Base-by-base conservation (phyloP, 768 basidiomycete genomes). In the Tricholoma matsutake region DNA sequence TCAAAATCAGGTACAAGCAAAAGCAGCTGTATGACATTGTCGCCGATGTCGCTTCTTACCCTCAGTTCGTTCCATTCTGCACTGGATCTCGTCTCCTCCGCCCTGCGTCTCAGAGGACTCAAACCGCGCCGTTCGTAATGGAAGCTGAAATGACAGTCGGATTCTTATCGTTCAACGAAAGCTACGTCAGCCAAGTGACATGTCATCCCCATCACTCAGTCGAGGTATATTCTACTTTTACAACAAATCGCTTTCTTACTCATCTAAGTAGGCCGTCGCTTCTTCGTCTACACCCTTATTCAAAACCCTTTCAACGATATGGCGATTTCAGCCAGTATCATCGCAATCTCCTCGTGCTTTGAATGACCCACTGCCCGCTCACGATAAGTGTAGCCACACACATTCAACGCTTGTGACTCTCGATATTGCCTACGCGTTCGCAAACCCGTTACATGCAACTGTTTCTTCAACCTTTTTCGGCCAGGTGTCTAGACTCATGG, bases 1-100 rank as follows among this genome's bases (percentile, higher is more conserved):
- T n/a, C n/a, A n/a, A n/a, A 37, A 47, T 54, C 43, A 97, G 96
- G 43, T 98, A 96, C 70, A 82, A 79, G 16, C 87, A 82, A 63
- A 79, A 79, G 55, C 86, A 97, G 72, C 80, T 98, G 3, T 98
- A 96, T 75, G 76, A 85, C 7, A 74, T 98, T 61, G 93, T 99
- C 57, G 84, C 94, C 13, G 88, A 98, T 73, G 89, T 98, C 28
- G 85, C 80, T 14, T 91, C 91, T 2, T 99, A 98, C 72, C 83
- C 86, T 9, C 78, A 76, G 61, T 99, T 98, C 71, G 78, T 99
- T 56, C 96, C 97, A 6, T 96, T 92, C 73, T 97, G 96, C 76
- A 85, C 83, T 11, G 77, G 78, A 20, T 90, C 94, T 4, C 83
- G 83, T 22, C 81, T 96, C 59, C 76, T 96, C 39, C 65, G 69